phyloP scores from a whole-genome alignment of 2,329 filamentous ascomycete genomes.

The Talaromyces amestolkiae region DNA sequence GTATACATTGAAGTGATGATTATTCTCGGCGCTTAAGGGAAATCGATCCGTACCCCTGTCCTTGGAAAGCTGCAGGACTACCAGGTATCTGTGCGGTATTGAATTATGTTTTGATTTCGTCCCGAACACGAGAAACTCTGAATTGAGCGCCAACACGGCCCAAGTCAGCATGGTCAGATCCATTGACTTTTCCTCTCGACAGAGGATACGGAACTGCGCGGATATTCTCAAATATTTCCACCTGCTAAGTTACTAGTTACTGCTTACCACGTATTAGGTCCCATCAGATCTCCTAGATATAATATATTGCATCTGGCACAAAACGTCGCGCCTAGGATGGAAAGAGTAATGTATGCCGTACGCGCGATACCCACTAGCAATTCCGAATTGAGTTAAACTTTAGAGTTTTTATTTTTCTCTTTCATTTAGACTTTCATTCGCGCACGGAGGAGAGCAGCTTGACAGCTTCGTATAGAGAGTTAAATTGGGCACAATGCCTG shows the following conservation, averaged over 20 bases:
- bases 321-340: neutral
- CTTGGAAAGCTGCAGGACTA: too few relatives aligned
- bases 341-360: neutral
- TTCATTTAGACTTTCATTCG: neutral
- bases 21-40: neutral
- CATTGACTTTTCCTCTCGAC: neutral
- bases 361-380: neutral
- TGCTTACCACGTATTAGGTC: neutral
- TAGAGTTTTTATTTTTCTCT: neutral
- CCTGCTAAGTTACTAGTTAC: neutral
- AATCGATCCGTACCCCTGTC: neutral
- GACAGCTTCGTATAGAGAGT: conserved; percentile 15
- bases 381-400: neutral
- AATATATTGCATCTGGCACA: neutral
- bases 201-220: neutral
- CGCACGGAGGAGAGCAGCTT: neutral
- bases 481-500: neutral
- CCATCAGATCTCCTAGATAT: neutral
- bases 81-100: too few relatives aligned
- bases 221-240: neutral
- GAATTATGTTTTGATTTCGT: too few relatives aligned
- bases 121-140: neutral
- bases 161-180: neutral
- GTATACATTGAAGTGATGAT: neutral
- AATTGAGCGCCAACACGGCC: neutral